Evolutionary conservation across 768 basidiomycete genomes (phyloP), one percentile per base, ranked within the genome.

Genomic region (Holtermannia corniformis): DNA sequence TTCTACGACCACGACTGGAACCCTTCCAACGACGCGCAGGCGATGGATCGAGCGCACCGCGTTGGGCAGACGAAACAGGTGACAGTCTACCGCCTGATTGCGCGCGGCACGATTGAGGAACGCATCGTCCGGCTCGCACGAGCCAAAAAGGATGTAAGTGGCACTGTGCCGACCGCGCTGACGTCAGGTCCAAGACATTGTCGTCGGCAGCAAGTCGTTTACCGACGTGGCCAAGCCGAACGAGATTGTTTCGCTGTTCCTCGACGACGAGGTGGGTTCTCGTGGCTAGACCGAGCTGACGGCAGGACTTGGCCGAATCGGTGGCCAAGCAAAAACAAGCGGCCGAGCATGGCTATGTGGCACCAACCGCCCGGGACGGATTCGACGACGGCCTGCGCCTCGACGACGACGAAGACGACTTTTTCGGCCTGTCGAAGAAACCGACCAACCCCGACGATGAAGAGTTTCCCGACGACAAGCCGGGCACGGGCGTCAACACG

Each of bases 21-120:
- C 67, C 92, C 92, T 12, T 92, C 89, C 14, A 95, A 93, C 63
- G 92, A 96, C 71, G 88, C 92, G 27, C 92, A 96, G 70, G 92
- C 92, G 13, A 96, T 96, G 92, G 92, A 95, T 65, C 86, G 92
- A 59, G 92, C 92, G 14, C 92, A 96, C 75, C 87, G 92, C 60
- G 79, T 96, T 13, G 92, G 92, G 25, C 92, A 96, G 73, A 96
- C 91, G 4, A 85, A 89, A 44, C 92, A 96, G 75, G 92, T 96
- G 51, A 96, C 91, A 1, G 91, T 96, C 7, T 96, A 95, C 71
- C 84, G 92, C 16, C 76, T 96, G 46, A 90, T 95, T 64, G 95
- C 91, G 19, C 57, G 66, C 5, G 68, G 71, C 2, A 72, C 73
- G 19, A 70, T 74, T 51, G 73, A 99, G 68, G 93, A 99, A 73